A percentile compares a stretch with the other conserved stretches of the same genome.
Evolutionary conservation across 371 early-diverging fungal species (phyloP).

Genomic region (Circinella minor): DNA sequence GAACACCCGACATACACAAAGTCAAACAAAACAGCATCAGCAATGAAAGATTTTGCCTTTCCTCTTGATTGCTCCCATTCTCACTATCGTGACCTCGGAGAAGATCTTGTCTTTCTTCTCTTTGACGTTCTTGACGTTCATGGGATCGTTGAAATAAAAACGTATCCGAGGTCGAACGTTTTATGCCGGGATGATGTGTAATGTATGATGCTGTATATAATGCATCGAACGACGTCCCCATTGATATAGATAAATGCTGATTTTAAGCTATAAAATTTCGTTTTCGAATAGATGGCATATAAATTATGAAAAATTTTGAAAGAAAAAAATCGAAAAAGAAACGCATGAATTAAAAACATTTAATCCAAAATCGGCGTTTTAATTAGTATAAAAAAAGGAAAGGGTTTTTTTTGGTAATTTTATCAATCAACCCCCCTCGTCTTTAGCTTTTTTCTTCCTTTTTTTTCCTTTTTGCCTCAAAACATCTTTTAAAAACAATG

Average conservation of each 20-base stretch:
- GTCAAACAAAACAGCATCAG: conserved; percentile 54
- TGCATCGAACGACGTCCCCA: conserved; percentile 14
- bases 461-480: conserved; percentile 2
- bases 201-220: conserved; percentile 22
- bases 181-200: conserved; percentile 12
- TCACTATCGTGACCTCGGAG: background rate
- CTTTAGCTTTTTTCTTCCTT: background rate
- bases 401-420: background rate
- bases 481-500: background rate
- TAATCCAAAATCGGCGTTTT: background rate
- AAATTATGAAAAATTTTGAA: background rate
- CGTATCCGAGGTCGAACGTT: conserved; percentile 21
- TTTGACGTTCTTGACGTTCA: conserved; percentile 8
- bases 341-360: background rate
- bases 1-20: conserved; percentile 67
- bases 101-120: background rate
- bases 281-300: conserved; percentile 10
- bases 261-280: conserved; percentile 11
- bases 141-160: conserved; percentile 15
- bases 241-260: conserved; percentile 6
- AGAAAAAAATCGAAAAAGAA: background rate
- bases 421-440: background rate
- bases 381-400: background rate
- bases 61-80: background rate
- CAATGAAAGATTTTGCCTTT: conserved; percentile 10